These are phyloP conservation scores for Cyberlindnera galapagoensis DNA, from an alignment of 805 yeast species.

Conservation along the genomic window DNA sequence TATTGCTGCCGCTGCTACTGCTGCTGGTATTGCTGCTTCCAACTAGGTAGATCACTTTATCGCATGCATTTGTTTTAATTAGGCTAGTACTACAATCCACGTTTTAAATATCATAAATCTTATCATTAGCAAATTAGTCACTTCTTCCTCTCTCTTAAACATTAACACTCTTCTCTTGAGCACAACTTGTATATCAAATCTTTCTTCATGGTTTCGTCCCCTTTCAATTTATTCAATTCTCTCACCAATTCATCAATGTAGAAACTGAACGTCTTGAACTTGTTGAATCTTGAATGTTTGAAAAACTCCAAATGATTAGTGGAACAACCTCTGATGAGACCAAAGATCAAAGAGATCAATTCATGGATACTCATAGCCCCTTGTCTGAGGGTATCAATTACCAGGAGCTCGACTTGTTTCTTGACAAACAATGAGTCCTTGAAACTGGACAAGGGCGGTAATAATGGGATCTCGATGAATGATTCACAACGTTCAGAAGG, in stretches of 20 bases:
- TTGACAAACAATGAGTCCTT: constrained; percentile 30
- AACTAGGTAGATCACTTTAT: too few species aligned
- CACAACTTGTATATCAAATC: constrained; percentile 12
- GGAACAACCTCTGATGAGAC: constrained; percentile 20
- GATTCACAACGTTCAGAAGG: constrained; percentile 1
- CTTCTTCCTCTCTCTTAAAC: too few species aligned
- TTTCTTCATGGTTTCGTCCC: constrained; percentile 7
- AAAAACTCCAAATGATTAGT: constrained; percentile 18
- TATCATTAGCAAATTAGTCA: too few species aligned
- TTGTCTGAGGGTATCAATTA: constrained; percentile 14
- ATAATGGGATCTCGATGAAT: constrained; percentile 23
- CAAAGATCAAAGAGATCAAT: constrained; percentile 16
- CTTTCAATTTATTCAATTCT: constrained; percentile 6
- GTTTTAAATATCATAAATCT: too few species aligned
- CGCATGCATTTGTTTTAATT: too few species aligned
- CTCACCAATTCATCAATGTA: constrained; percentile 19
- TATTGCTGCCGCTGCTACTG: background rate
- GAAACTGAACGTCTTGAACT: constrained; percentile 19
- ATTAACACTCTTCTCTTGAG: constrained; percentile 9
- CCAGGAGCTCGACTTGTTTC: constrained; percentile 30
- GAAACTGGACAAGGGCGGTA: constrained; percentile 30
- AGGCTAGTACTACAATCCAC: too few species aligned
- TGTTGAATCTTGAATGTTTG: constrained; percentile 17
- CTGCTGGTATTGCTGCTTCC: too few species aligned
- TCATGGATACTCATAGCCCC: constrained; percentile 7